Evolutionary conservation across 2,329 filamentous ascomycete genomes (phyloP).

Genomic region (Ophiostoma fasciatum): DNA sequence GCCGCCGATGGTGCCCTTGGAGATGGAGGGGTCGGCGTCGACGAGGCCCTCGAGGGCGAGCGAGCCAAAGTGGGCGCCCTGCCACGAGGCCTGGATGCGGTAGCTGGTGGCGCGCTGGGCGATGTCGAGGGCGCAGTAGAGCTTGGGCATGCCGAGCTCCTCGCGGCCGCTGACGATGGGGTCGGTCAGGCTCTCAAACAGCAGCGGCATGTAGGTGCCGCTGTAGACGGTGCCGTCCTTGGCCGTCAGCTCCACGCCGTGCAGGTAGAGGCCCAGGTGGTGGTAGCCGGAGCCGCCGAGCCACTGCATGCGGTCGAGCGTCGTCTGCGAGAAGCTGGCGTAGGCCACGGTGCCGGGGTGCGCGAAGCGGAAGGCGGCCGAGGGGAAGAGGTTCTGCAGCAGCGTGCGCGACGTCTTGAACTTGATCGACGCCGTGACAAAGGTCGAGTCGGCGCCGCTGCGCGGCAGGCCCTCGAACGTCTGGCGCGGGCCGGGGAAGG

Average conservation of each 20-base stretch:
- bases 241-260: constrained; percentile 42
- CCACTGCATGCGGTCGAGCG: constrained; percentile 40
- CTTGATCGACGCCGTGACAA: constrained; percentile 30
- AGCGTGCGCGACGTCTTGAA: constrained; percentile 35
- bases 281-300: constrained; percentile 44
- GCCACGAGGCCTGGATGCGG: constrained; percentile 25
- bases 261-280: constrained; percentile 44
- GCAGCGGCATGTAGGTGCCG: constrained; percentile 39
- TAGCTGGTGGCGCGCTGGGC: constrained; percentile 20
- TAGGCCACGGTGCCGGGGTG: constrained; percentile 27
- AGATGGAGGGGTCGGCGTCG: constrained; percentile 7
- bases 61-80: constrained; percentile 18
- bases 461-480: constrained; percentile 17
- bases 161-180: constrained; percentile 45
- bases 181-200: constrained; percentile 44
- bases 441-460: constrained; percentile 17
- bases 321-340: constrained; percentile 27
- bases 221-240: constrained; percentile 29
- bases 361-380: constrained; percentile 24
- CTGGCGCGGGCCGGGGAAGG: constrained; percentile 30
- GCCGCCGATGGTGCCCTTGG: constrained; percentile 11
- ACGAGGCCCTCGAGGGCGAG: constrained; percentile 10
- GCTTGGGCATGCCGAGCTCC: constrained; percentile 47
- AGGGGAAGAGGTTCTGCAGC: constrained; percentile 33
- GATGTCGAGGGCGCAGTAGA: constrained; percentile 36